These are phyloP conservation scores for Venturia carpophila DNA, from an alignment of 2,329 filamentous ascomycete genomes.

Conservation along the genomic window DNA sequence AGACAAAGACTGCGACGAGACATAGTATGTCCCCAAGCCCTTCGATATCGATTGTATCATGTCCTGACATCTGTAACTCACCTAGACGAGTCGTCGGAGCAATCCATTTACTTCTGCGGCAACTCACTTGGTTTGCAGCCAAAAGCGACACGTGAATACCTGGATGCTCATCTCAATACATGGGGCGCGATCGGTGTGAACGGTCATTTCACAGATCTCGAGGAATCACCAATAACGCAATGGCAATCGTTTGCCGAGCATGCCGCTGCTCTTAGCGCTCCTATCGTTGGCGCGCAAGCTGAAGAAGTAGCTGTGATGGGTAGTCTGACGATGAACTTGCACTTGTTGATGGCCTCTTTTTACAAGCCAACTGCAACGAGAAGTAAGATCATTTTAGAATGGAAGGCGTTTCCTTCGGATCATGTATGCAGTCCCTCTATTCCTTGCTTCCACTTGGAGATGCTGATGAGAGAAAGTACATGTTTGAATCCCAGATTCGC, in stretches of 20 bases:
- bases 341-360: constrained; percentile 20
- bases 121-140: constrained; percentile 21
- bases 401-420: constrained; percentile 21
- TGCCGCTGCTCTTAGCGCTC: constrained; percentile 15
- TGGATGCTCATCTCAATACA: constrained; percentile 20
- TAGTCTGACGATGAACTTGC: constrained; percentile 19
- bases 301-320: constrained; percentile 21
- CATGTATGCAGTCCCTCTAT: background rate
- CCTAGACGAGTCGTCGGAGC: background rate
- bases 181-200: constrained; percentile 19
- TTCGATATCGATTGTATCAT: no score
- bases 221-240: constrained; percentile 18
- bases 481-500: constrained; percentile 20
- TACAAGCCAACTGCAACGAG: constrained; percentile 18
- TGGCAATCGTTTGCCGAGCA: constrained; percentile 19
- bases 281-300: constrained; percentile 19
- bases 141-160: constrained; percentile 17
- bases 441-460: no score
- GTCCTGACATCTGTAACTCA: no score
- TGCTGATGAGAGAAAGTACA: constrained; percentile 9
- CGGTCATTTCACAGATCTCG: constrained; percentile 19
- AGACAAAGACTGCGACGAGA: background rate
- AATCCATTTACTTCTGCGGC: constrained; percentile 21
- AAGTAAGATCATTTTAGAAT: constrained; percentile 20
- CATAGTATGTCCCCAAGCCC: background rate